Percentiles rank a stretch among this genome's conserved stretches.
Evolutionary conservation across 2,329 filamentous ascomycete species (phyloP).

Genomic region (Cercospora sojina): DNA sequence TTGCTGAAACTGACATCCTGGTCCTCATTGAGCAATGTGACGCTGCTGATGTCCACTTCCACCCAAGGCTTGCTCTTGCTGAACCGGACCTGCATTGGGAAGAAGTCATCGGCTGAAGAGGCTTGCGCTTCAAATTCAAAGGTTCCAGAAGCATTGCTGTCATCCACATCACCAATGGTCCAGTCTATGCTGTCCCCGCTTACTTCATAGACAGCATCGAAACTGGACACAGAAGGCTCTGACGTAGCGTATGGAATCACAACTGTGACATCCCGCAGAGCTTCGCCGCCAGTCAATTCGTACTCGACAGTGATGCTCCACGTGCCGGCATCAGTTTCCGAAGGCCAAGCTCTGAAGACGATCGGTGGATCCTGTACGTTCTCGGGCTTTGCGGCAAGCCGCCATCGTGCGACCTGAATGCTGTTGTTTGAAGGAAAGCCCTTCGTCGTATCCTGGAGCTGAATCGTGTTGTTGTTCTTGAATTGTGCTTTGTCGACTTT

Average conservation of each 20-base stretch:
- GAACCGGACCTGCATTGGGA: slow-evolving; percentile 93
- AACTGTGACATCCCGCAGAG: slow-evolving; percentile 80
- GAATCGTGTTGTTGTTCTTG: slow-evolving; percentile 77
- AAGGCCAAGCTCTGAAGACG: slow-evolving; percentile 96
- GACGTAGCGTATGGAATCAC: slow-evolving; percentile 81
- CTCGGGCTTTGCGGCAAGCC: slow-evolving; percentile 76
- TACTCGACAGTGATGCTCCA: slow-evolving; percentile 95
- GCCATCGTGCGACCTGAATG: slow-evolving; percentile 91
- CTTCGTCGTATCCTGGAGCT: slow-evolving; percentile 82
- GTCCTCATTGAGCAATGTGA: slow-evolving; percentile 70
- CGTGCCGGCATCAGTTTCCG: slow-evolving; percentile 75
- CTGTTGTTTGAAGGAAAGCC: slow-evolving; percentile 94
- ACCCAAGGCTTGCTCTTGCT: slow-evolving; percentile 82
- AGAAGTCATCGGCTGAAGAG: slow-evolving; percentile 88
- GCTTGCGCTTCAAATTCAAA: slow-evolving; percentile 95
- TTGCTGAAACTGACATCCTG: slow-evolving; percentile 81
- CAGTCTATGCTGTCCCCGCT: slow-evolving; percentile 91
- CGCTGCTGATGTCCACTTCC: slow-evolving; percentile 85
- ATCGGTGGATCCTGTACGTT: slow-evolving; percentile 82
- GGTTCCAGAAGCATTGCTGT: slow-evolving; percentile 76
- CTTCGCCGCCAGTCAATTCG: slow-evolving; percentile 78
- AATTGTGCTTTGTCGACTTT: slow-evolving; percentile 92
- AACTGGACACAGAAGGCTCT: slow-evolving; percentile 87
- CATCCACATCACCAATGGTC: slow-evolving; percentile 83
- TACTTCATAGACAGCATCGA: slow-evolving; percentile 91